Conservation (phyloP, 768 basidiomycete genomes). For the Boletellus ananiceps region DNA sequence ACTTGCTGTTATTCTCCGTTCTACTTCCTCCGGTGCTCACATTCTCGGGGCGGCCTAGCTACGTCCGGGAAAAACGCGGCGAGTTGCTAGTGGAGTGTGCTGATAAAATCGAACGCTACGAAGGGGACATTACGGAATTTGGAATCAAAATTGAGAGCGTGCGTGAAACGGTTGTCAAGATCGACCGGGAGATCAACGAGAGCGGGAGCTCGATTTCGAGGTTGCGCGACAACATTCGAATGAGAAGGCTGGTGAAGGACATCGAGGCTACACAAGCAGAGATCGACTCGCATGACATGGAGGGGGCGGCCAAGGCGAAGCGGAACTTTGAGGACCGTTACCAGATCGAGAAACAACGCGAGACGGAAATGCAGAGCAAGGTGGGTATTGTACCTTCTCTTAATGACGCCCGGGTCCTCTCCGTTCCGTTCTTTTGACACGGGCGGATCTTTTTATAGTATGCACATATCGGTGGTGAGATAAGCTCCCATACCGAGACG, state of each 20-base stretch:
- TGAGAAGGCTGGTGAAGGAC: slow-evolving; percentile 62
- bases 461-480: slow-evolving; percentile 78
- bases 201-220: slow-evolving; percentile 65
- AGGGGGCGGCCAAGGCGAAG: slow-evolving; percentile 78
- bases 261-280: slow-evolving; percentile 64
- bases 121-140: slow-evolving; percentile 42
- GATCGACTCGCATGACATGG: slow-evolving; percentile 76
- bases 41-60: slow-evolving; percentile 41
- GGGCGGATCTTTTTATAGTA: slow-evolving; percentile 42
- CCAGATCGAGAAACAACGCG: slow-evolving; percentile 62
- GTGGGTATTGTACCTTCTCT: slow-evolving; percentile 35
- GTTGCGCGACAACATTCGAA: slow-evolving; percentile 78
- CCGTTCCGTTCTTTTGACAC: slow-evolving; percentile 1
- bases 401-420: slow-evolving; percentile 1
- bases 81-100: slow-evolving; percentile 57
- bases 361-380: slow-evolving; percentile 65
- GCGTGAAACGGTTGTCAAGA: slow-evolving; percentile 44
- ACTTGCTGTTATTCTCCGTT: neutral
- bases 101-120: slow-evolving; percentile 46
- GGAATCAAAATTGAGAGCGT: slow-evolving; percentile 37
- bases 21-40: neutral
- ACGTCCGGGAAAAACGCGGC: slow-evolving; percentile 64
- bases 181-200: slow-evolving; percentile 78
- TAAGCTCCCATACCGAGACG: slow-evolving; percentile 67
- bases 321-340: slow-evolving; percentile 83